Percentiles rank a stretch among this genome's conserved stretches.
These are phyloP conservation scores for Gleditsia sinensis DNA, from an alignment of 306 rosid genomes.

Conservation along the genomic window DNA sequence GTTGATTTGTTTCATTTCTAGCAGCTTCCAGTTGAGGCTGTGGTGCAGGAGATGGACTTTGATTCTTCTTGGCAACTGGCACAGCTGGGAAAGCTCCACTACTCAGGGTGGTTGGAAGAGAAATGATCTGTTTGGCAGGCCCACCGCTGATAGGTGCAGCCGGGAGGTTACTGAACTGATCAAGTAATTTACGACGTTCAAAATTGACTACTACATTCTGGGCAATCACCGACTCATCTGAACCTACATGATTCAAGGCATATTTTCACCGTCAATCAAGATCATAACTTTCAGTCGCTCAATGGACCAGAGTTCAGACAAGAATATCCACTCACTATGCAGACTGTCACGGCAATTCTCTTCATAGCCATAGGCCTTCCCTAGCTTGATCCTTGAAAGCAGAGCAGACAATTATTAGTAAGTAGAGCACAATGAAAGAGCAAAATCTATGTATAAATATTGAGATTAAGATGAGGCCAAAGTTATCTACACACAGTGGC, in stretches of 20 bases:
- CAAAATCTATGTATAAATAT: neutral
- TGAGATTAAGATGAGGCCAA: conserved; percentile 21
- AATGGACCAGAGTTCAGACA: neutral
- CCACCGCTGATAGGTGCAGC: conserved; percentile 58
- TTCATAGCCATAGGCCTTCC: conserved; percentile 34
- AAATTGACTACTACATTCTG: conserved; percentile 30
- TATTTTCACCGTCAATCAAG: conserved; percentile 15
- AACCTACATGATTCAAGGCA: conserved; percentile 46
- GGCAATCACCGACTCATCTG: conserved; percentile 33
- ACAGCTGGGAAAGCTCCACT: conserved; percentile 81
- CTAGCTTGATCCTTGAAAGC: conserved; percentile 51
- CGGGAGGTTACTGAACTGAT: conserved; percentile 64
- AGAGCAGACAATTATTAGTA: conserved; percentile 33
- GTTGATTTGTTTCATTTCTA: conserved; percentile 26
- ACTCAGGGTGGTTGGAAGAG: conserved; percentile 56
- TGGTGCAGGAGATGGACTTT: conserved; percentile 39
- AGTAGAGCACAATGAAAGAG: conserved; percentile 26
- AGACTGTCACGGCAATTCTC: conserved; percentile 41
- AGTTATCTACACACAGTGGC: conserved; percentile 52
- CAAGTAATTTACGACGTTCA: conserved; percentile 72
- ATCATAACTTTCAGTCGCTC: neutral
- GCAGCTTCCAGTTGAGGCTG: conserved; percentile 1
- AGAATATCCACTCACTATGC: conserved; percentile 52
- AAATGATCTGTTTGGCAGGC: conserved; percentile 41
- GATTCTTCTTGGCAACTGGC: conserved; percentile 43